phyloP scores from a whole-genome alignment of 2,329 filamentous ascomycete species.

The Monilinia polystroma region DNA sequence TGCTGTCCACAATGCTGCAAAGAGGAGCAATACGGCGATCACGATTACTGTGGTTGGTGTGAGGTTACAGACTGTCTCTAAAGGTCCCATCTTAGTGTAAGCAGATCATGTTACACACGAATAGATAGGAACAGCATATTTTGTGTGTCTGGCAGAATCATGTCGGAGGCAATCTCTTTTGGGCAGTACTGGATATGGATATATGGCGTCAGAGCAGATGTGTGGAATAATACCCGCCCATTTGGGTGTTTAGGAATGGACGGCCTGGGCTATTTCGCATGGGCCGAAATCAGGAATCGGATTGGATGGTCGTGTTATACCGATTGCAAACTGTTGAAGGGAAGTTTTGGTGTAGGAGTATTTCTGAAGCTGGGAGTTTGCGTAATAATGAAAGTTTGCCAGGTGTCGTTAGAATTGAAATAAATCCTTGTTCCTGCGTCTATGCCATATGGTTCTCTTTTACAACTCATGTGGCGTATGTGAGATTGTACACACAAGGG shows the following conservation, averaged over 20 bases:
- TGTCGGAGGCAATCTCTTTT: background rate
- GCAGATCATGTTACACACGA: conserved; percentile 4
- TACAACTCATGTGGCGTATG: background rate
- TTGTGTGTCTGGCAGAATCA: background rate
- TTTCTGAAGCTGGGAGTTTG: background rate
- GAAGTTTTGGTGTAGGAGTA: background rate
- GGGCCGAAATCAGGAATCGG: background rate
- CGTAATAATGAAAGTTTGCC: background rate
- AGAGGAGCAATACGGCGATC: conserved; percentile 49
- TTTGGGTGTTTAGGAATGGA: conserved; percentile 12
- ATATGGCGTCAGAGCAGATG: conserved; percentile 8
- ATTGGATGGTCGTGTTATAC: background rate
- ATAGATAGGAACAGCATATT: background rate
- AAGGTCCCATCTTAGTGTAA: background rate
- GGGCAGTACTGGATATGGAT: conserved; percentile 12
- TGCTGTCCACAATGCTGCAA: conserved; percentile 56
- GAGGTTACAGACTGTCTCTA: conserved; percentile 40
- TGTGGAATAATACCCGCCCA: conserved; percentile 1
- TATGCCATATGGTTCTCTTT: background rate
- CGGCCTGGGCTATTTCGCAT: background rate
- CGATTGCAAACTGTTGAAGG: background rate
- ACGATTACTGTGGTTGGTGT: conserved; percentile 52
- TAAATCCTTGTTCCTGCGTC: conserved; percentile 15
- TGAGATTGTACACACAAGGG: background rate
- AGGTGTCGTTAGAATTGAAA: background rate